Conservation (phyloP, 2,329 filamentous ascomycete species). For the Ceratocystis cubensis region DNA sequence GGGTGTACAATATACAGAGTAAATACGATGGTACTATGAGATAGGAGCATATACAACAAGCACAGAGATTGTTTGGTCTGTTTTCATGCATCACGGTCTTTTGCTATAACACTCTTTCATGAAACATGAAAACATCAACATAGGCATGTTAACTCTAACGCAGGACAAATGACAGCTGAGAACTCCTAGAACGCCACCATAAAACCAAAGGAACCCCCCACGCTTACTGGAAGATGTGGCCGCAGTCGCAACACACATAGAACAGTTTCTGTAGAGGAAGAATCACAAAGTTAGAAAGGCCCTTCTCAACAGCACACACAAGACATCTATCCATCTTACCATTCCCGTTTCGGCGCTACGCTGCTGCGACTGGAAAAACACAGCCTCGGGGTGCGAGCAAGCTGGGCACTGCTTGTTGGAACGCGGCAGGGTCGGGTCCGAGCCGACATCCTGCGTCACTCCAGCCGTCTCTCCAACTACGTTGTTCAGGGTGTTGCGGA, state of each 20-base stretch:
- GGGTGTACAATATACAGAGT: slow-evolving; percentile 1
- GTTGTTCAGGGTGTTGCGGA: slow-evolving; percentile 85
- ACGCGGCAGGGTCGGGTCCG: slow-evolving; percentile 93
- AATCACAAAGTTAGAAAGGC: slow-evolving; percentile 8
- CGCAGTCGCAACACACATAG: slow-evolving; percentile 88
- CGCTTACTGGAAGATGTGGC: slow-evolving; percentile 61
- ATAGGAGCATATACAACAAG: background rate
- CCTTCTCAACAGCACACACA: background rate
- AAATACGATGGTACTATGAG: background rate
- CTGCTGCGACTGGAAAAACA: slow-evolving; percentile 98
- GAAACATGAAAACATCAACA: background rate
- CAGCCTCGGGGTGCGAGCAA: slow-evolving; percentile 78
- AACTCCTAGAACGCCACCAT: slow-evolving; percentile 14
- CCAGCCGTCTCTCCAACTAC: slow-evolving; percentile 89
- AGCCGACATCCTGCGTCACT: slow-evolving; percentile 92
- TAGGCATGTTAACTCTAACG: background rate
- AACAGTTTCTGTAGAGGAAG: slow-evolving; percentile 58
- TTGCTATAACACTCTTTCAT: background rate
- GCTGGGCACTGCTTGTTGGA: slow-evolving; percentile 73
- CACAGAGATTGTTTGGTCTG: background rate
- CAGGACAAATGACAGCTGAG: background rate
- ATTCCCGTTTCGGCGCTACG: slow-evolving; percentile 95
- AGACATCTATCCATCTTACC: slow-evolving; percentile 45
- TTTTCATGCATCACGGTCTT: too few species aligned
- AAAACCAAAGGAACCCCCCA: background rate